phyloP scores from a whole-genome alignment of 2,329 filamentous ascomycete species.

The Aspergillus pseudotamarii region DNA sequence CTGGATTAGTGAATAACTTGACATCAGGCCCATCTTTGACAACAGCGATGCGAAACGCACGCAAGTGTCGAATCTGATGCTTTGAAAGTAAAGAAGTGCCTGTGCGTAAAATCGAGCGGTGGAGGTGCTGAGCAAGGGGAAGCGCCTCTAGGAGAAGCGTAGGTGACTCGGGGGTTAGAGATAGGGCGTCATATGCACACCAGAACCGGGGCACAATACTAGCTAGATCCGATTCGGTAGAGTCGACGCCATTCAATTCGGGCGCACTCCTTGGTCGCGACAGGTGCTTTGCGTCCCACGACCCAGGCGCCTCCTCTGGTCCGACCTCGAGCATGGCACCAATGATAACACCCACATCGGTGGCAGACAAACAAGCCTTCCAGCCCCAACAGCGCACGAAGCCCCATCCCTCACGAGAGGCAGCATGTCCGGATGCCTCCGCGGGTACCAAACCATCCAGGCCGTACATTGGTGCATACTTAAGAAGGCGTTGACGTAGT shows the following conservation, averaged over 20 bases:
- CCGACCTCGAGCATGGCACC: conserved; percentile 93
- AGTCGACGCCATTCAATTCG: conserved; percentile 19
- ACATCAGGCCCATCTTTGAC: conserved; percentile 95
- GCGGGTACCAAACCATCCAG: conserved; percentile 90
- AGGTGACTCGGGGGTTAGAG: conserved; percentile 48
- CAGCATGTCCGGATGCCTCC: conserved; percentile 69
- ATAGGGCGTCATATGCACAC: conserved; percentile 62
- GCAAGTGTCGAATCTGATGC: conserved; percentile 87
- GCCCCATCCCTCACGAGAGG: conserved; percentile 88
- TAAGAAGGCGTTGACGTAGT: conserved; percentile 79
- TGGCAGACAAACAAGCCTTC: conserved; percentile 89
- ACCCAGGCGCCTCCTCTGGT: conserved; percentile 34
- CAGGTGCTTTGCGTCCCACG: conserved; percentile 37
- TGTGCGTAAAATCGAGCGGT: conserved; percentile 89
- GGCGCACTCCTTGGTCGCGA: conserved; percentile 24
- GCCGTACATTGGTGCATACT: conserved; percentile 91
- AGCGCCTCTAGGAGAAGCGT: conserved; percentile 71
- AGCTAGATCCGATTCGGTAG: conserved; percentile 30
- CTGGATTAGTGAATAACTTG: conserved; percentile 86
- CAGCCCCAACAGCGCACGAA: conserved; percentile 98
- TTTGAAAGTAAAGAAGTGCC: conserved; percentile 91
- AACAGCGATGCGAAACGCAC: conserved; percentile 91
- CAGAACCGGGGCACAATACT: conserved; percentile 55
- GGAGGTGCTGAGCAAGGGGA: conserved; percentile 82
- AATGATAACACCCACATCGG: conserved; percentile 90